Evolutionary conservation across 345 rosid genomes (phyloP), one percentile per base, ranked within the genome.

Genomic region (Linum lewisii): DNA sequence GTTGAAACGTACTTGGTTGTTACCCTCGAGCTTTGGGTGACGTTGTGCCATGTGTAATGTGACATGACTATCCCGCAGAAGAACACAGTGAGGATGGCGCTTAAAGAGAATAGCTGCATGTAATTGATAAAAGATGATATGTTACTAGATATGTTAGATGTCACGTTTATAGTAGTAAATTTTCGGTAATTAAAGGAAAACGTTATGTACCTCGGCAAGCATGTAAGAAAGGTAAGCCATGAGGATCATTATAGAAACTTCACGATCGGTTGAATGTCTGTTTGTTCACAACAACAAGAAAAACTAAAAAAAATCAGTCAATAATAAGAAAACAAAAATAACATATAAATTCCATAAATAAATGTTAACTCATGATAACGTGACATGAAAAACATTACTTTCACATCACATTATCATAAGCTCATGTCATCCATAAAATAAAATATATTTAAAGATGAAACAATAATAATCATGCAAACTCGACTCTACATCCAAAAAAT

Each of bases 61-160:
- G 99, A 89, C 99, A 93, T 92, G 55, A 82, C 87, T 62, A 92
- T 92, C 66, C 98, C 98, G 54, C 98, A 88, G 63, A 92, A 92
- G 82, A 92, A 92, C 11, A 92, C 95, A 0, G 98, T 88, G 70
- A 92, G 88, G 67, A 92, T 92, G 64, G 84, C 94, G 61, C 98
- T 92, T 34, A 92, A 74, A 69, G 83, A 52, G 73, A 79, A 88
- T 49, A 92, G 73, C 98, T 92, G 83, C 78, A 84, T 58, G n/a
- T n/a, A n/a, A n/a, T n/a, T n/a, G n/a, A n/a, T n/a, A n/a, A n/a
- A n/a, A n/a, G n/a, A n/a, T n/a, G n/a, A n/a, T n/a, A n/a, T n/a
- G n/a, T n/a, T n/a, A n/a, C n/a, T n/a, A n/a, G n/a, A 47, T 42
- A 52, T 8, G 24, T 20, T 20, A 7, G 20, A 18, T 52, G 19